These are phyloP conservation scores for Neonectria faginata DNA, from an alignment of 2,329 filamentous ascomycete species.

Conservation along the genomic window DNA sequence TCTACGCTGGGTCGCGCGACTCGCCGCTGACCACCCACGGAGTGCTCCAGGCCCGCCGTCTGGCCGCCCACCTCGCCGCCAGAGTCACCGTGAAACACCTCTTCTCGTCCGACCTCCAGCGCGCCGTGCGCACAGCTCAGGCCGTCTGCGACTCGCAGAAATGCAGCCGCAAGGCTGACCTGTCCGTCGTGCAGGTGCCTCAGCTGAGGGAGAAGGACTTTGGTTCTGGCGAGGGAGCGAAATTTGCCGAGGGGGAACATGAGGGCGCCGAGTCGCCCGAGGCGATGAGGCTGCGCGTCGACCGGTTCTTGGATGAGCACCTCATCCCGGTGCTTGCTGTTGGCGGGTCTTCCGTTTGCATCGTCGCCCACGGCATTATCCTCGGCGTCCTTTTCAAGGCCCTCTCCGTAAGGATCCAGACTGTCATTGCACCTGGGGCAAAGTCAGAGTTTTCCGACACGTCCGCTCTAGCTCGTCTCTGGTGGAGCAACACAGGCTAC, in stretches of 20 bases:
- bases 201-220: slow-evolving; percentile 80
- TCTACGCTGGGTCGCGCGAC: slow-evolving; percentile 84
- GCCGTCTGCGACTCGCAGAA: slow-evolving; percentile 70
- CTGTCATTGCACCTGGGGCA: slow-evolving; percentile 33
- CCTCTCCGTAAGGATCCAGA: slow-evolving; percentile 66
- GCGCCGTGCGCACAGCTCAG: slow-evolving; percentile 78
- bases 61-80: slow-evolving; percentile 71
- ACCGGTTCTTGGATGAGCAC: slow-evolving; percentile 73
- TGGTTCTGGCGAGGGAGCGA: slow-evolving; percentile 75
- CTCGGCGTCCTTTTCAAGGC: slow-evolving; percentile 75
- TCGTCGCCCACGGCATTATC: slow-evolving; percentile 88
- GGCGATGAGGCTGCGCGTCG: slow-evolving; percentile 73
- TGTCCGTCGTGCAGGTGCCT: slow-evolving; percentile 40
- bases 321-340: slow-evolving; percentile 64
- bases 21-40: slow-evolving; percentile 86
- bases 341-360: slow-evolving; percentile 25
- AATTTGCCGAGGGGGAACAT: slow-evolving; percentile 58
- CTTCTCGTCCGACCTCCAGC: slow-evolving; percentile 82
- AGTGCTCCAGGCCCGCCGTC: slow-evolving; percentile 78
- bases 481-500: slow-evolving; percentile 68
- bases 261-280: slow-evolving; percentile 74
- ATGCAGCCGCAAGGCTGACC: slow-evolving; percentile 24
- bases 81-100: slow-evolving; percentile 65
- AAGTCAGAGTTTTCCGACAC: slow-evolving; percentile 24
- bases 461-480: slow-evolving; percentile 40